Evolutionary conservation across 441 rosid species (phyloP), one percentile per base, ranked within the genome.

Genomic region (Eutrema salsugineum): DNA sequence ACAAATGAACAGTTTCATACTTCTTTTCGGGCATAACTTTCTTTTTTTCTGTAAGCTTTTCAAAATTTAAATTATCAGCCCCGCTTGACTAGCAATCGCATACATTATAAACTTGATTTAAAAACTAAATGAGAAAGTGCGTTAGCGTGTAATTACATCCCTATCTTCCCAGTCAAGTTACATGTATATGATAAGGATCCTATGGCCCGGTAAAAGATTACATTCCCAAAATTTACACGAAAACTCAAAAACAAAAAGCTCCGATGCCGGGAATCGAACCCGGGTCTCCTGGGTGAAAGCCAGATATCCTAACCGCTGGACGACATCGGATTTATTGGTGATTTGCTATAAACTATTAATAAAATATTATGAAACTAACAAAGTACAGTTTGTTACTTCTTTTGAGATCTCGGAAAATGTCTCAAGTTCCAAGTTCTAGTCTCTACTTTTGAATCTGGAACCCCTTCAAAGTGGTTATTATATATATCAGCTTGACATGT

Each of bases 241-340:
- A 2, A 32, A 32, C n/a, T n/a, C n/a, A 32, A 38, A 35, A 35
- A 9, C 43, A 58, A 69, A 68, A 76, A 48, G 5, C 71, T 82
- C 87, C 88, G 68, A 46, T 83, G 87, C 89, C 87, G 83, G 88
- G 89, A 81, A 85, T 82, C 85, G 88, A 88, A 88, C 88, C 88
- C 87, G 83, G 89, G 87, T 88, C 87, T 77, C 88, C 88, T 87
- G 88, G 90, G 91, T 83, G 94, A 85, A 86, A 87, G 87, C 88
- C 87, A 83, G 84, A 80, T 72, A 88, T 88, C 91, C 88, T 88
- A 84, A 80, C 88, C 88, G 82, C 88, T 85, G 91, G 89, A 85
- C 91, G 87, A 86, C 88, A 86, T 64, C 75, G 85, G 97, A 44
- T 9, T 43, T 50, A 1, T 32, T 32, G 35, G 1, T 32, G 8